Base-by-base conservation (phyloP, 345 rosid species). In the Eucalyptus grandis region DNA sequence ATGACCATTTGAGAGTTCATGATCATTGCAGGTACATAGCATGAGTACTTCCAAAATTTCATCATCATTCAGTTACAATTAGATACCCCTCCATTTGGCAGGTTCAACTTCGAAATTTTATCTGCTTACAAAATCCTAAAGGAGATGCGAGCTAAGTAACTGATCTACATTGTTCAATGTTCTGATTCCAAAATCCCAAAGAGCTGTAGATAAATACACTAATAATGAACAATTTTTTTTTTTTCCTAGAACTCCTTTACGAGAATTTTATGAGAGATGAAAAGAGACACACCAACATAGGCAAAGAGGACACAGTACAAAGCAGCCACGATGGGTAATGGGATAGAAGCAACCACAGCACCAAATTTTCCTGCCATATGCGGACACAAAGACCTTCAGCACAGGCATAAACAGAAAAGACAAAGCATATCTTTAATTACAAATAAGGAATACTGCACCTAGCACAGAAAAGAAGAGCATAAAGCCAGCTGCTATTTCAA, bases 401-500 rank as follows among this genome's bases (percentile, higher is more conserved):
- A 77, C 47, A 11, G 14, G 83, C 27, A 11, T 22, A 77, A 77
- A 37, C 46, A 37, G 43, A 40, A 77, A 77, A 40, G 47, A 37
- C 43, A 77, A 37, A 22, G 83, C 83, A 40, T 77, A 37, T 37
- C 15, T 77, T 37, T 37, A 40, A 77, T 37, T 77, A 8, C 83
- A 19, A 19, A 77, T 37, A 19, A 37, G 83, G 83, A 77, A 37
- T 21, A 37, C 88, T 15, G 47, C 44, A 97, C 99, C 98, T 88
- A 98, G 88, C 46, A 98, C 92, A 60, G 99, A 94, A 92, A 98
- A 98, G 95, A 97, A 96, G 88, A 98, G 94, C 99, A 98, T 96
- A 90, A 97, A 97, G 86, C 88, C 94, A 1, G 99, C 99, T 53
- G 99, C 60, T 90, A 96, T 93, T 90, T 98, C 95, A 86, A 95